Conservation (phyloP, 176 grass and related monocot genomes). For the Oryza rufipogon region DNA sequence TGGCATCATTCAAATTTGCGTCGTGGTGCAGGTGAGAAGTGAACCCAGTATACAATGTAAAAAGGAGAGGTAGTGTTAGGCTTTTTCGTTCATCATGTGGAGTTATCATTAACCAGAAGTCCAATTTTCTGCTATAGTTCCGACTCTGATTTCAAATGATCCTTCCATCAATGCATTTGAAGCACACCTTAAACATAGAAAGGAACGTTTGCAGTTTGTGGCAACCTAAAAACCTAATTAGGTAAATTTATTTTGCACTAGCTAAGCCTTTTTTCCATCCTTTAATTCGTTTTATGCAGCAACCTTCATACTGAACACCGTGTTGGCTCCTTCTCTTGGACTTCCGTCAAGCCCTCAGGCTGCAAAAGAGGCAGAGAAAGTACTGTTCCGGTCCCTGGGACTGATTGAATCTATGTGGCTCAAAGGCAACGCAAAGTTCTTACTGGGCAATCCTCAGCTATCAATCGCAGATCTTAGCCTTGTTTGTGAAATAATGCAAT, state of each 20-base stretch:
- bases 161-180: not conserved
- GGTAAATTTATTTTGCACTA: not conserved
- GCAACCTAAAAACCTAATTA: not conserved
- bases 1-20: slow-evolving; percentile 94
- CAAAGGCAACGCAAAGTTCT: slow-evolving; percentile 70
- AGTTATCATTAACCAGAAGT: not conserved
- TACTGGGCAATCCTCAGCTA: slow-evolving; percentile 66
- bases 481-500: slow-evolving; percentile 90
- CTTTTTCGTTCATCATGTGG: slow-evolving; percentile 4
- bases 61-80: not conserved
- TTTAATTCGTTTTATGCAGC: slow-evolving; percentile 46
- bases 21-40: slow-evolving; percentile 61
- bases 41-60: not conserved
- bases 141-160: not conserved
- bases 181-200: not conserved
- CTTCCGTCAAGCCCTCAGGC: slow-evolving; percentile 52
- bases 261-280: not conserved
- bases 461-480: slow-evolving; percentile 89
- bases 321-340: slow-evolving; percentile 65
- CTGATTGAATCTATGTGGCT: slow-evolving; percentile 74
- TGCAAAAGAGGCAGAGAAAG: slow-evolving; percentile 63
- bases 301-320: slow-evolving; percentile 51
- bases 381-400: slow-evolving; percentile 55
- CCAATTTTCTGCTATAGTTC: not conserved
- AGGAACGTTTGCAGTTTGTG: not conserved